phyloP scores from a whole-genome alignment of 192 early-diverging fungal genomes.

The Lobosporangium transversale region DNA sequence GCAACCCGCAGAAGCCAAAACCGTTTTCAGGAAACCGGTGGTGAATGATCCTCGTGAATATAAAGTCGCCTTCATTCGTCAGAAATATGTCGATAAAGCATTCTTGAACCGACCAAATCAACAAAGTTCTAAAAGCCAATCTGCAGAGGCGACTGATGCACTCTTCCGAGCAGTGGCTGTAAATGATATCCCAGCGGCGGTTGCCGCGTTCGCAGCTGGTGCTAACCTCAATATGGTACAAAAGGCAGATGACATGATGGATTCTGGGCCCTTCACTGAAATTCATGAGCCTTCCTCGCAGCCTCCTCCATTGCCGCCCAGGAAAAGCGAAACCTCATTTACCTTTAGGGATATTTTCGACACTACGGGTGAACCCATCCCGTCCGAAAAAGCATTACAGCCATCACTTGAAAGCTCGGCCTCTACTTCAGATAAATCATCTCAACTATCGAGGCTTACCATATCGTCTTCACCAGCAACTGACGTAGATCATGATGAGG shows the following conservation, averaged over 20 bases:
- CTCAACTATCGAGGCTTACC: constrained; percentile 22
- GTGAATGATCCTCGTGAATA: constrained; percentile 57
- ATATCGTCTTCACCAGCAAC: constrained; percentile 5
- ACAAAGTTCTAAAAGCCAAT: not conserved
- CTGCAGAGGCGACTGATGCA: constrained; percentile 29
- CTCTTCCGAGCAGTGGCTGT: constrained; percentile 54
- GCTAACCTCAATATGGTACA: constrained; percentile 57
- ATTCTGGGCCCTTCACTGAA: constrained; percentile 23
- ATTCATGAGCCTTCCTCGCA: not conserved
- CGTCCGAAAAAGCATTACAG: not conserved
- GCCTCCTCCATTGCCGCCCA: constrained; percentile 10
- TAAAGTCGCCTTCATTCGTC: constrained; percentile 65
- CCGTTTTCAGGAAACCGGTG: constrained; percentile 52
- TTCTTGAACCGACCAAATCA: constrained; percentile 57
- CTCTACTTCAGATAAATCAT: constrained; percentile 16
- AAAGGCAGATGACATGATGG: constrained; percentile 10
- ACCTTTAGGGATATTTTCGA: not conserved
- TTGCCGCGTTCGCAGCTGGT: constrained; percentile 51
- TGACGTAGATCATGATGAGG: constrained; percentile 3
- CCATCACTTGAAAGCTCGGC: constrained; percentile 3
- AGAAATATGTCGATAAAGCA: constrained; percentile 64
- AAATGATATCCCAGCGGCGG: constrained; percentile 54
- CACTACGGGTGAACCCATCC: not conserved
- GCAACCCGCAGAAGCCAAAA: not conserved
- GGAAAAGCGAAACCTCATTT: not conserved